These are phyloP conservation scores for Raffaelea arxii DNA, from an alignment of 2,329 filamentous ascomycete species.

Conservation along the genomic window DNA sequence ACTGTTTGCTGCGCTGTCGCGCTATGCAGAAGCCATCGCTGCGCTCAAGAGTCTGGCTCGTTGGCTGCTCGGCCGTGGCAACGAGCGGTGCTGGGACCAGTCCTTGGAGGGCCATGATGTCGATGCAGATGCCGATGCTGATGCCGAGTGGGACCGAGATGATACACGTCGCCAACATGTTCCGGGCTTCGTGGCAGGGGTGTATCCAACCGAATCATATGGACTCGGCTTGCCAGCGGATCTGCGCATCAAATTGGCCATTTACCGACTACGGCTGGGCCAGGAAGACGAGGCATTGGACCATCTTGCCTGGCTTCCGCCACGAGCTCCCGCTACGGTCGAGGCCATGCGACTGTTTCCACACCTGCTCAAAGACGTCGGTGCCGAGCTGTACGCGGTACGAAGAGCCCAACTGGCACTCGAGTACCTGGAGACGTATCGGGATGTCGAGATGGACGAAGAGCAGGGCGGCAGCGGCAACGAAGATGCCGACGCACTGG, in stretches of 20 bases:
- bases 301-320: slow-evolving; percentile 63
- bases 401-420: slow-evolving; percentile 32
- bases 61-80: slow-evolving; percentile 67
- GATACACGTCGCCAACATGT: slow-evolving; percentile 51
- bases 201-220: slow-evolving; percentile 50
- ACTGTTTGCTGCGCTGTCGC: slow-evolving; percentile 56
- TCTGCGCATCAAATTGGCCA: slow-evolving; percentile 71
- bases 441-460: slow-evolving; percentile 29
- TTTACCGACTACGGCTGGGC: slow-evolving; percentile 68
- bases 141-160: slow-evolving; percentile 81
- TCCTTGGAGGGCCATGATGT: too few species aligned
- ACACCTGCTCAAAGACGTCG: slow-evolving; percentile 67
- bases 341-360: slow-evolving; percentile 54
- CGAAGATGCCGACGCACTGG: slow-evolving; percentile 37
- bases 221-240: slow-evolving; percentile 69
- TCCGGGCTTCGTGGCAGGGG: slow-evolving; percentile 46
- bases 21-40: slow-evolving; percentile 55
- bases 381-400: slow-evolving; percentile 34
- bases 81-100: slow-evolving; percentile 70
- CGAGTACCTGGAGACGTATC: slow-evolving; percentile 46
- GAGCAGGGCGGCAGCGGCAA: slow-evolving; percentile 9
- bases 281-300: slow-evolving; percentile 60
- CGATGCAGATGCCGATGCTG: slow-evolving; percentile 70
- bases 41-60: slow-evolving; percentile 65
- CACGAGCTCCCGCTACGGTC: slow-evolving; percentile 42